Evolutionary conservation across 2,329 filamentous ascomycete species (phyloP).

Genomic region (Fusarium continuum): DNA sequence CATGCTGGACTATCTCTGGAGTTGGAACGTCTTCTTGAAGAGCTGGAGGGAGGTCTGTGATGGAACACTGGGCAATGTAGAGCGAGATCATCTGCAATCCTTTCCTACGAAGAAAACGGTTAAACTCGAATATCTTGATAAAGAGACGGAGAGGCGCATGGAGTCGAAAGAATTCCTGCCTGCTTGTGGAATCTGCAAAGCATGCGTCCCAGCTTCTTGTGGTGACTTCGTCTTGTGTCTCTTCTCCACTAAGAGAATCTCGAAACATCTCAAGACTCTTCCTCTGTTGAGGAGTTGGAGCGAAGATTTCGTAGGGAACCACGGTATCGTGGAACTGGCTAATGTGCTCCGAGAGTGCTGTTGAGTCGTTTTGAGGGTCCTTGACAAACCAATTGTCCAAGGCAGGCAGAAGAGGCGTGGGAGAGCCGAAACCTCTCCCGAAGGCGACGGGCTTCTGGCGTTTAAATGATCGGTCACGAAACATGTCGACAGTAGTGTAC

Average conservation of each 20-base stretch:
- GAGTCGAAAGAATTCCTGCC: constrained; percentile 62
- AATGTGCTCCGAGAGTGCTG: constrained; percentile 44
- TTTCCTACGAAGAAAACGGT: constrained; percentile 40
- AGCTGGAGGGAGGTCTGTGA: constrained; percentile 71
- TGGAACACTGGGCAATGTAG: constrained; percentile 86
- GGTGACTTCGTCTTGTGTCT: constrained; percentile 45
- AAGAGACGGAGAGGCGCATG: constrained; percentile 72
- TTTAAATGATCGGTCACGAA: constrained; percentile 62
- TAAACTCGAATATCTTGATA: constrained; percentile 63
- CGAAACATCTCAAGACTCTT: constrained; percentile 41
- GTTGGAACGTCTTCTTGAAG: constrained; percentile 73
- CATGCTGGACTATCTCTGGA: constrained; percentile 68
- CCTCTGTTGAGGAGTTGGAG: constrained; percentile 24
- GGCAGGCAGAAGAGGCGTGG: constrained; percentile 57
- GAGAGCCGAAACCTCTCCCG: constrained; percentile 55
- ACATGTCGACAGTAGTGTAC: constrained; percentile 52
- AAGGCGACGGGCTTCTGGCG: constrained; percentile 61
- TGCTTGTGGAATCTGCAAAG: constrained; percentile 28
- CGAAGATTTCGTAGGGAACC: constrained; percentile 54
- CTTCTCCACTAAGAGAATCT: constrained; percentile 40
- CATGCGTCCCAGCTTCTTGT: constrained; percentile 46
- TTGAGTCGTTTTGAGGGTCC: not conserved
- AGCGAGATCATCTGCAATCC: constrained; percentile 56
- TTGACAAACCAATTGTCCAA: constrained; percentile 66
- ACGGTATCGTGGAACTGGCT: constrained; percentile 43